Conservation (phyloP, 306 rosid genomes). For the Oxytropis ochrocephala region DNA sequence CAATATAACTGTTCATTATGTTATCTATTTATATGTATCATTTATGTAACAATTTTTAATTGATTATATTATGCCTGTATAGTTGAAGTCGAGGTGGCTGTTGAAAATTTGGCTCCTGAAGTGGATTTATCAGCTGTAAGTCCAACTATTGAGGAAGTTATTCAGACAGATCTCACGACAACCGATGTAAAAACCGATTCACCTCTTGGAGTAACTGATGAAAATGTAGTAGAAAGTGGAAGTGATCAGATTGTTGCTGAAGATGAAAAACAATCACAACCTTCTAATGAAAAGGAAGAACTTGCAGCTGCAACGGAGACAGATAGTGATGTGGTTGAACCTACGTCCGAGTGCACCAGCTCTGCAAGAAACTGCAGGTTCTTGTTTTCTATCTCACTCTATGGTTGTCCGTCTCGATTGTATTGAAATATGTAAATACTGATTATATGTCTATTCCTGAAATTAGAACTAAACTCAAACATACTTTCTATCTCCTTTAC, state of each 20-base stretch:
- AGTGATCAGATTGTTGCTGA: conserved; percentile 29
- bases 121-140: conserved; percentile 21
- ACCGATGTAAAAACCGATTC: conserved; percentile 26
- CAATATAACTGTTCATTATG: not conserved
- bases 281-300: conserved; percentile 29
- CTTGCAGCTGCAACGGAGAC: conserved; percentile 27
- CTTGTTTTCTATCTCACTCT: not conserved
- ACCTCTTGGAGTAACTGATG: conserved; percentile 33
- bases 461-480: not conserved
- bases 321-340: conserved; percentile 32
- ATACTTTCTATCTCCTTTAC: conserved; percentile 25
- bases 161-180: conserved; percentile 31
- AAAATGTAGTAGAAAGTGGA: conserved; percentile 30
- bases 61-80: not conserved
- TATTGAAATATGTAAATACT: conserved; percentile 4
- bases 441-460: not conserved
- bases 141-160: conserved; percentile 28
- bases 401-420: not conserved
- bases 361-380: conserved; percentile 43
- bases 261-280: conserved; percentile 36
- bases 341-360: conserved; percentile 25
- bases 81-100: conserved; percentile 36
- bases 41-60: not conserved
- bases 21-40: not conserved
- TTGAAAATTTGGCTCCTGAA: conserved; percentile 37